These are phyloP conservation scores for Cladosporium sp. DNA, from an alignment of 2,329 filamentous ascomycete species.

Conservation along the genomic window DNA sequence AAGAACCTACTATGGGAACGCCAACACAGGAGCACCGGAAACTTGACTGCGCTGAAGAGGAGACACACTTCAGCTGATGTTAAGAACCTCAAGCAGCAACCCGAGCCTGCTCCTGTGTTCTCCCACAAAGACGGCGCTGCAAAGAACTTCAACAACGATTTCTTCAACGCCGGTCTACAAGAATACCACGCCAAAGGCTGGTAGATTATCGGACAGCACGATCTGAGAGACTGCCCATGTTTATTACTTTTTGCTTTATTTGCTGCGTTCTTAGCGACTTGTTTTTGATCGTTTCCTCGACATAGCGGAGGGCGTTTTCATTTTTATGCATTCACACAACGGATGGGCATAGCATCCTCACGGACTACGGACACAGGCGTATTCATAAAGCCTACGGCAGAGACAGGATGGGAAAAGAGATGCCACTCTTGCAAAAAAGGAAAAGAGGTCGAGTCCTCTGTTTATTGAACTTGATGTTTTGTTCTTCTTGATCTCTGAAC, in stretches of 20 bases:
- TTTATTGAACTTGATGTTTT: background rate
- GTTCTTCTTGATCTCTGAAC: background rate
- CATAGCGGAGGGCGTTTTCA: conserved; percentile 15
- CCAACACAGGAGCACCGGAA: conserved; percentile 87
- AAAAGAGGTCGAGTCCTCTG: background rate
- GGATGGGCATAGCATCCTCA: conserved; percentile 16
- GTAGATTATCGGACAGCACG: conserved; percentile 50
- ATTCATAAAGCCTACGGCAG: conserved; percentile 1
- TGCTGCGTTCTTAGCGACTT: conserved; percentile 17
- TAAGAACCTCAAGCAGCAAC: conserved; percentile 70
- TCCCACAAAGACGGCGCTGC: conserved; percentile 34
- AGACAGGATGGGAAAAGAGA: conserved; percentile 9
- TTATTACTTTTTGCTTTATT: conserved; percentile 6
- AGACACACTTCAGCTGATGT: conserved; percentile 89
- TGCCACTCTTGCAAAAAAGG: background rate
- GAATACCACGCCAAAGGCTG: conserved; percentile 86
- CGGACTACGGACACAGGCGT: conserved; percentile 14
- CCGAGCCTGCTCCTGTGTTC: conserved; percentile 60
- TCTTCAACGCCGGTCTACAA: conserved; percentile 78
- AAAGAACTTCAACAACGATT: conserved; percentile 76
- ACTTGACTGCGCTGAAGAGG: conserved; percentile 84
- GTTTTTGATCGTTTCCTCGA: conserved; percentile 10
- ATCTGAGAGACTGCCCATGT: conserved; percentile 15
- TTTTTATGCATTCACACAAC: conserved; percentile 12
- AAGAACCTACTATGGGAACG: conserved; percentile 93